Percentiles rank a stretch among this genome's conserved stretches.
Conservation (phyloP, 2,329 filamentous ascomycete species). For the Huntiella omanensis region DNA sequence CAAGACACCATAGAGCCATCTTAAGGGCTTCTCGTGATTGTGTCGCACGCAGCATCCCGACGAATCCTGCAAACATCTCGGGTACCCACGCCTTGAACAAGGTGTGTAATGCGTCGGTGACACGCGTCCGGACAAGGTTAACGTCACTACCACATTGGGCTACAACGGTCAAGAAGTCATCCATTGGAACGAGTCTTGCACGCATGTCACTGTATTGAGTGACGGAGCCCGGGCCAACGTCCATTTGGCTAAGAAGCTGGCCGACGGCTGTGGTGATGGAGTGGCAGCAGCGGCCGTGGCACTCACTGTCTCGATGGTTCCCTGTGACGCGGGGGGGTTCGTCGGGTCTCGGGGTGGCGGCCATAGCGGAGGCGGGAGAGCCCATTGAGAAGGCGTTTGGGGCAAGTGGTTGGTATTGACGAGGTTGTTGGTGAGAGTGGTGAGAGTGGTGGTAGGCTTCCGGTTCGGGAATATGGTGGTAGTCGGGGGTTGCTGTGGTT, state of each 20-base stretch:
- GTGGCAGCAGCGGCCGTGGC: neutral
- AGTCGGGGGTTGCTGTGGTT: neutral
- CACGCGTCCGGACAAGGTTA: neutral
- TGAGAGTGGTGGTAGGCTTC: neutral
- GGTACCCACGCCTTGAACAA: neutral
- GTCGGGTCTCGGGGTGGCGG: neutral
- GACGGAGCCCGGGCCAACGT: neutral
- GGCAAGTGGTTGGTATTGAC: neutral
- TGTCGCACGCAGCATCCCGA: neutral
- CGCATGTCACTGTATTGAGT: neutral
- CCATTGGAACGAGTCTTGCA: neutral
- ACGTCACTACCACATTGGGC: neutral
- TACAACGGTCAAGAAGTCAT: neutral
- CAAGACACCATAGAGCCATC: neutral
- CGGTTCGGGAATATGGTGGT: no score
- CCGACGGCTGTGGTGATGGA: neutral
- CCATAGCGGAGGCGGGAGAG: neutral
- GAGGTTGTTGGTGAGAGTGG: neutral
- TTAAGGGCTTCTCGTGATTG: neutral
- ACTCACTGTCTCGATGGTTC: neutral
- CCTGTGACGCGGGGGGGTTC: neutral
- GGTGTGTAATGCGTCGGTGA: neutral
- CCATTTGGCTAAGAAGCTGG: neutral
- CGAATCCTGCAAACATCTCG: neutral
- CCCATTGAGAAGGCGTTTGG: neutral